Evolutionary conservation across 306 rosid species (phyloP), one percentile per base, ranked within the genome.

Genomic region (Elaeagnus macrophylla): DNA sequence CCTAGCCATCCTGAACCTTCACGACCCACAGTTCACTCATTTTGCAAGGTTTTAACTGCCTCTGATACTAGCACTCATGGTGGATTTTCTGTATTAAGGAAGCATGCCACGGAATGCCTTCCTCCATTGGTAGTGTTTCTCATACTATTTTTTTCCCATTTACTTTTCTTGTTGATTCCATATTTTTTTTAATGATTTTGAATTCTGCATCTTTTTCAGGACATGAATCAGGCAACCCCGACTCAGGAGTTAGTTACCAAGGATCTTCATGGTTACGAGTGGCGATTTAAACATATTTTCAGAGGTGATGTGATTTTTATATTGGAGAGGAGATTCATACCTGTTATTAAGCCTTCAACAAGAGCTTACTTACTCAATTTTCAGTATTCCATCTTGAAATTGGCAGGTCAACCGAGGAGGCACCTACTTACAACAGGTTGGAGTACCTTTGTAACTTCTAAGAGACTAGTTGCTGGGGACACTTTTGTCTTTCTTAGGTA

Each of bases 1-100:
- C 73, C 77, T 13, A 42, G 67, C 53, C 39, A 39, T 37, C 39
- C 56, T 12, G 93, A 84, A 49, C 62, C 51, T 65, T 73, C 67
- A 18, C 80, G 72, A 54, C 79, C 85, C 0, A 58, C 54, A 3
- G 79, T 80, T 39, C 83, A 84, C 69, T 59, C 89, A 0, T 91
- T 91, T 80, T 70, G 78, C 77, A 91, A 91, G 80, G 83, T 87
- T 46, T 72, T 91, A 42, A 91, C 97, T 8, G 95, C 96, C 2
- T 91, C 96, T 0, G 97, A 91, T 73, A 91, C 97, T 0, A 91
- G 97, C 70, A 91, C 97, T 17, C 97, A 91, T 69, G 97, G 97
- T 0, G 97, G 97, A 17, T 91, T 91, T 75, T 91, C 97, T 12
- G 93, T 91, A 75, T 80, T 83, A 2, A 76, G 97, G 38, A 91